A percentile compares a stretch with the other conserved stretches of the same genome.
Conservation (phyloP, 352 stramenopile species). For the Globisporangium heterothallicum region DNA sequence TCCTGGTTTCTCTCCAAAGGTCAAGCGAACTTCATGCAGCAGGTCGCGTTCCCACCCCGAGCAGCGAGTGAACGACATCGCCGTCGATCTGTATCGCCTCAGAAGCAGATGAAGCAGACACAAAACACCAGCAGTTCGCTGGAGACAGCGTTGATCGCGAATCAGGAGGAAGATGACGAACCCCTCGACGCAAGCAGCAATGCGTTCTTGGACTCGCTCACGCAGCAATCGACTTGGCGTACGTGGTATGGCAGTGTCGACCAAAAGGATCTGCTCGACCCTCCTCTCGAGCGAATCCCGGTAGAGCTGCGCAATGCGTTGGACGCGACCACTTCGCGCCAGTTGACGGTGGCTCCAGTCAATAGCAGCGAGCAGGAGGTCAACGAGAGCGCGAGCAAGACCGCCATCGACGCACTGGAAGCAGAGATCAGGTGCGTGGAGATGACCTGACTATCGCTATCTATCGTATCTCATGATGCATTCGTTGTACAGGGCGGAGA, state of each 20-base stretch:
- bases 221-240: slow-evolving; percentile 40
- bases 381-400: slow-evolving; percentile 4
- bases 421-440: slow-evolving; percentile 38
- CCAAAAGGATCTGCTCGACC: slow-evolving; percentile 39
- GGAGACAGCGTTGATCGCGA: slow-evolving; percentile 1
- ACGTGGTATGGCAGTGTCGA: slow-evolving; percentile 55
- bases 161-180: not conserved
- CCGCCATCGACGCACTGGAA: slow-evolving; percentile 30
- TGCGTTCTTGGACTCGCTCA: slow-evolving; percentile 42
- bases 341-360: slow-evolving; percentile 3
- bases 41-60: slow-evolving; percentile 13
- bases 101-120: not conserved
- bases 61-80: slow-evolving; percentile 1
- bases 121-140: not conserved
- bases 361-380: not conserved
- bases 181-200: slow-evolving; percentile 12
- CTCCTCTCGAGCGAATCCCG: slow-evolving; percentile 30
- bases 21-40: slow-evolving; percentile 22
- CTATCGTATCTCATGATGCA: not conserved
- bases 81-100: not conserved
- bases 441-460: not conserved
- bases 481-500: slow-evolving; percentile 25
- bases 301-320: slow-evolving; percentile 18
- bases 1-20: slow-evolving; percentile 23
- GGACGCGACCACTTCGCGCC: not conserved